These are phyloP conservation scores for Earliella scabrosa DNA, from an alignment of 1,284 basidiomycete species.

Conservation along the genomic window DNA sequence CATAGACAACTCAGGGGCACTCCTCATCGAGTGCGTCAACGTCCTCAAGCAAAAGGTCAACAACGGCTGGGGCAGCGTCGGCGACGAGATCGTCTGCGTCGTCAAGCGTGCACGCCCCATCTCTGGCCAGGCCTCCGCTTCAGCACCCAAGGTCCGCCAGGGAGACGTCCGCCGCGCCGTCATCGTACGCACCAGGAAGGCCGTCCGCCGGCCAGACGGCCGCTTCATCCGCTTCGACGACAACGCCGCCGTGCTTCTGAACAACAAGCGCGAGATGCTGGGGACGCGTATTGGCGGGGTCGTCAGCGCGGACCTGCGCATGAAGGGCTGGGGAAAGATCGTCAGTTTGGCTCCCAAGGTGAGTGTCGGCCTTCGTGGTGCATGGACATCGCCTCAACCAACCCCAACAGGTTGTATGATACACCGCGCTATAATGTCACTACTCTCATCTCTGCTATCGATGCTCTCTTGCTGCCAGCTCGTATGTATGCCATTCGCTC, in stretches of 20 bases:
- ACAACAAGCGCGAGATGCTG: constrained; percentile 97
- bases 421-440: constrained; percentile 8
- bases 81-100: constrained; percentile 98
- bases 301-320: constrained; percentile 88
- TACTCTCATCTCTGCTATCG: background rate
- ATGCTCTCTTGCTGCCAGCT: no score
- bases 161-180: constrained; percentile 96
- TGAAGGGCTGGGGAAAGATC: constrained; percentile 96
- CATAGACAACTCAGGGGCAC: constrained; percentile 98
- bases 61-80: constrained; percentile 81
- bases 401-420: constrained; percentile 18
- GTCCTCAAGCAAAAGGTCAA: constrained; percentile 95
- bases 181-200: constrained; percentile 90
- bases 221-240: constrained; percentile 93
- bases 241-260: constrained; percentile 95
- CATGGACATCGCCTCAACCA: no score
- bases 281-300: constrained; percentile 95
- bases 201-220: constrained; percentile 86
- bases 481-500: no score
- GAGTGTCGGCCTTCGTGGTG: constrained; percentile 19
- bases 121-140: constrained; percentile 59
- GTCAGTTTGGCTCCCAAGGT: constrained; percentile 93
- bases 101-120: constrained; percentile 92
- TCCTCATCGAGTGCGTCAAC: constrained; percentile 97
- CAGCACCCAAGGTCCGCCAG: constrained; percentile 83